Evolutionary conservation across 495 filamentous ascomycete genomes (phyloP), one percentile per base, ranked within the genome.

Genomic region (Penicillium soppii): DNA sequence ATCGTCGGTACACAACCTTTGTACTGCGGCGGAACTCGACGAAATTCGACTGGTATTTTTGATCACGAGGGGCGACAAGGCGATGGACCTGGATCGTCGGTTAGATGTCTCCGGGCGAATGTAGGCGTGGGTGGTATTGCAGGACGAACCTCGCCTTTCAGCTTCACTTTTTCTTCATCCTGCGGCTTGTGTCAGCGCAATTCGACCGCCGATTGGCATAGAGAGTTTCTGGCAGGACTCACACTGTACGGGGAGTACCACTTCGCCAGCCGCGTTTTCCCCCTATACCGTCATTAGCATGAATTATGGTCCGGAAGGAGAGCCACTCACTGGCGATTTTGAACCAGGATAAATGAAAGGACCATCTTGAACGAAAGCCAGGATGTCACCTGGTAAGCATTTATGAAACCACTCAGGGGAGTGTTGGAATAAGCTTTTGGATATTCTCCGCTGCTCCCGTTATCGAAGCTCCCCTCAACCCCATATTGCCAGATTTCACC

Each of bases 31-130:
- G 76, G 70, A 88, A 88, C 76, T 98, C 94, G 73, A 98, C 94
- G 66, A 98, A 98, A 75, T 98, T 98, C 66, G 90, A 95, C 68
- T 98, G 94, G 75, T 98, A 95, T 71, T 98, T 98, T 71, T 98
- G 94, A 71, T 98, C 94, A 59, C 94, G 86, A 8, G 94, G 94
- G 4, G 94, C 94, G 44, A 98, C 90, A 52, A 98, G 89, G 52
- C 94, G 91, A 81, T 98, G 94, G 65, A 97, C 87, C 88, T 92
- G 52, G 46, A 43, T 42, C 48, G 41, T 27, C 44, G 25, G 26
- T 54, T 45, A 42, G 43, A 38, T 40, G 36, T 53, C 7, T 45
- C 35, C 43, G 58, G 40, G 47, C 22, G 38, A 43, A 3, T 41
- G 40, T 4, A 10, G 43, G 38, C 42, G 32, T 22, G 42, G 41